Evolutionary conservation across 495 filamentous ascomycete species (phyloP).

Genomic region (Hypoxylon lenormandii): DNA sequence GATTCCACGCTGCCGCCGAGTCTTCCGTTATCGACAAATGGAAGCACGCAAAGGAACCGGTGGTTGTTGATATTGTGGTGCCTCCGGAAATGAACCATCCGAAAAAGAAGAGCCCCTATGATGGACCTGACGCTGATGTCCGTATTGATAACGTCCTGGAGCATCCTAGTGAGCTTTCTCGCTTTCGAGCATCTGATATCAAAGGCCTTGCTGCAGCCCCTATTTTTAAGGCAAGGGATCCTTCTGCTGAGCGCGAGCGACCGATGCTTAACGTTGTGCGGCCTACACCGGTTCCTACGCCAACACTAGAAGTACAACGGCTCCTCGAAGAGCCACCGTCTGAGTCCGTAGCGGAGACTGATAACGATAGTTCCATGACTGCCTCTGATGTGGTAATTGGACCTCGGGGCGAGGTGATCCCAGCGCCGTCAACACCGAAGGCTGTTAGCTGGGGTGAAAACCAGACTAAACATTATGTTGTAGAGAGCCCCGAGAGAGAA

Average conservation of each 20-base stretch:
- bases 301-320: slow-evolving; percentile 54
- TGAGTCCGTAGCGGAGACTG: slow-evolving; percentile 29
- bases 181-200: slow-evolving; percentile 28
- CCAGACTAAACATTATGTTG: slow-evolving; percentile 70
- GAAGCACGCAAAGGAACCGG: slow-evolving; percentile 53
- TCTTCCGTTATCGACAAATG: slow-evolving; percentile 65
- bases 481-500: slow-evolving; percentile 64
- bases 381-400: slow-evolving; percentile 24
- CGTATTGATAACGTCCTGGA: slow-evolving; percentile 62
- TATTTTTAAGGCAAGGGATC: slow-evolving; percentile 58
- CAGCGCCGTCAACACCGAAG: slow-evolving; percentile 53
- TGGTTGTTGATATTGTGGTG: slow-evolving; percentile 55
- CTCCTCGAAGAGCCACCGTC: slow-evolving; percentile 21
- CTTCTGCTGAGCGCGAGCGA: slow-evolving; percentile 62
- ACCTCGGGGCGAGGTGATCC: slow-evolving; percentile 41
- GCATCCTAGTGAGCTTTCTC: slow-evolving; percentile 47
- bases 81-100: slow-evolving; percentile 61
- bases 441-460: slow-evolving; percentile 71
- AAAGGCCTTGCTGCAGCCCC: slow-evolving; percentile 36
- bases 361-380: slow-evolving; percentile 7
- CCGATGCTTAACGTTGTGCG: slow-evolving; percentile 66
- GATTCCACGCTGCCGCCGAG: slow-evolving; percentile 58
- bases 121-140: slow-evolving; percentile 68
- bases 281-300: slow-evolving; percentile 63
- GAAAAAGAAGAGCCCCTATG: slow-evolving; percentile 61